Percentiles rank a stretch among this genome's conserved stretches.
phyloP scores from a whole-genome alignment of 1,139 yeast species.

The Scheffersomyces illinoinensis region DNA sequence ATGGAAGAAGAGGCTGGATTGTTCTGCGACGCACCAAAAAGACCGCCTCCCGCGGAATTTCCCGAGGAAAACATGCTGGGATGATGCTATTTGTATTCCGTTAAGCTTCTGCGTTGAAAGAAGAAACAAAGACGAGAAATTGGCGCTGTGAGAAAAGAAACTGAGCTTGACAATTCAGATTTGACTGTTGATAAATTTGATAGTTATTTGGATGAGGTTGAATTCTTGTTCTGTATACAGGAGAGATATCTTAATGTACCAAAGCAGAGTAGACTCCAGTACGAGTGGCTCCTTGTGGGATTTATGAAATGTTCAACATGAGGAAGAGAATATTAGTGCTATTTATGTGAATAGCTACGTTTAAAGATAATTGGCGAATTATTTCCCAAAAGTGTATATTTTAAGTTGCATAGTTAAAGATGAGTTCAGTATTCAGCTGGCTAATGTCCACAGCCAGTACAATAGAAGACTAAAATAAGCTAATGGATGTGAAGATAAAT shows the following conservation, averaged over 20 bases:
- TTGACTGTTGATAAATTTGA: not conserved
- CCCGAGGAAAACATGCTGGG: not conserved
- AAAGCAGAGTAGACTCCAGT: too few species aligned
- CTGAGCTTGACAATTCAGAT: not conserved
- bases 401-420: too few species aligned
- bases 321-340: too few species aligned
- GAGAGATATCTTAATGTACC: not conserved
- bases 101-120: not conserved
- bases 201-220: not conserved
- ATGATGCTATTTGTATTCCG: not conserved
- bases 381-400: too few species aligned
- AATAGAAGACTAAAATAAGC: too few species aligned
- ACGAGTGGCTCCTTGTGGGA: too few species aligned
- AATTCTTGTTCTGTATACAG: not conserved
- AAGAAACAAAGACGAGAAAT: not conserved
- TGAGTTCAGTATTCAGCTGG: too few species aligned
- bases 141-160: not conserved
- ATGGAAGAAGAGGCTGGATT: not conserved
- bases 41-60: not conserved
- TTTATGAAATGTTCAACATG: too few species aligned
- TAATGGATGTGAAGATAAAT: too few species aligned
- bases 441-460: too few species aligned
- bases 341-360: too few species aligned
- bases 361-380: too few species aligned
- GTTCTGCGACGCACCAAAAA: not conserved